Evolutionary conservation across 768 basidiomycete genomes (phyloP), one percentile per base, ranked within the genome.

Genomic region (Hygrophorus russula): DNA sequence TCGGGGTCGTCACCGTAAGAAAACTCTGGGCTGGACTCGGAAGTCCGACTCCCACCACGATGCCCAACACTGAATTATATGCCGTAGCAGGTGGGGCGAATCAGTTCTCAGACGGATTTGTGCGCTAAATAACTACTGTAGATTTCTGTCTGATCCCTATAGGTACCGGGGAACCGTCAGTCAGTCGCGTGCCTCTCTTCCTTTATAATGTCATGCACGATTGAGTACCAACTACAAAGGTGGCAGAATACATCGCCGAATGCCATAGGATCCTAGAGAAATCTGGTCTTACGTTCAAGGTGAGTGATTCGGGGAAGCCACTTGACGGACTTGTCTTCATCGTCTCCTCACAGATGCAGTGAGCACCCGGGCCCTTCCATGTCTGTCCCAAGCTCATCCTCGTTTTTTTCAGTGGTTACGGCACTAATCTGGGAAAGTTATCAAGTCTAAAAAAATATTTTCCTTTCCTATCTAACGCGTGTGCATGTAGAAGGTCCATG

Each of bases 71-170:
- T n/a, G 76, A 84, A 44, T 73, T 88, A 37, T 88, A 87, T 56
- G 84, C 82, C 15, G 77, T 84, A 32, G 86, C 85, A 62, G 86
- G 85, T 78, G 60, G 14, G 36, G 33, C 14, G 18, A 18, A 8
- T 10, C 31, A 29, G 18, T 36, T 4, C 9, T 28, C 9, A 4
- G 29, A 31, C 44, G 36, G 32, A 49, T 41, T n/a, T 13, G 27
- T 30, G 13, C 13, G n/a, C n/a, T n/a, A n/a, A n/a, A n/a, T 24
- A 31, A 14, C 31, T 19, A 43, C 31, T 27, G 30, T 46, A 89
- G 89, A 92, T 59, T 90, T 93, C 56, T 92, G 89, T 54, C 74
- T 92, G 31, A 80, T 91, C 44, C 90, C 89, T 10, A 82, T 92
- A 43, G 89, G 89, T 44, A 86, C 83, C 2, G 74, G 60, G 12